Evolutionary conservation across 2,329 filamentous ascomycete species (phyloP), one percentile per base, ranked within the genome.

Genomic region (Lecanicillium sp.): DNA sequence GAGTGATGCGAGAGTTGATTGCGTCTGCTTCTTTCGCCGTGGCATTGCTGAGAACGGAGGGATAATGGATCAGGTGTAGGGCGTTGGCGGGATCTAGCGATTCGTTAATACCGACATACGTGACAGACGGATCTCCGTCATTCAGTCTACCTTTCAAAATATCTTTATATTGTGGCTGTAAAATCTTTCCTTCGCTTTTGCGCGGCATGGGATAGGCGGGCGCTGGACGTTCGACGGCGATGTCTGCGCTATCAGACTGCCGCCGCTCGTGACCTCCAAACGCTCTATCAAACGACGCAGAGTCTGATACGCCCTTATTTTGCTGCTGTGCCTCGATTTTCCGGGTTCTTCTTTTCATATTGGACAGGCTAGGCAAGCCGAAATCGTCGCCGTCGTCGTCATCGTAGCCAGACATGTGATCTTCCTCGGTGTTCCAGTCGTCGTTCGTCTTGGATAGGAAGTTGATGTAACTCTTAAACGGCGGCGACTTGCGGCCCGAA

Each of bases 81-180:
- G 89, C 88, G 58, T 98, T 98, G 38, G 88, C 92, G 9, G 94
- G 94, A 57, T 83, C 78, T 74, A 33, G 45, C 53, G 30, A 52
- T 48, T 40, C 22, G 35, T 17, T 8, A 13, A n/a, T 22, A 17
- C 20, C 4, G n/a, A 15, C 22, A 25, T 25, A 25, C 22, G 22
- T 11, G 22, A 11, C 11, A 25, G 7, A 25, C 11, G n/a, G n/a
- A 14, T 4, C 14, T 12, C 3, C n/a, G 7, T 9, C 4, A 18
- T 13, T 11, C 4, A 9, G 42, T 54, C 12, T 48, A 82, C 79
- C 80, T 68, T 74, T 77, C 15, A 98, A 65, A 33, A 98, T 94
- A 45, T 98, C 92, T 62, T 98, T 95, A 61, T 96, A 98, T 60
- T 98, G 92, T 37, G 92, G 92, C 46, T 92, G 79, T 16, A 98